Evolutionary conservation across 2,329 filamentous ascomycete species (phyloP).

Genomic region (Hypocrella siamensis): DNA sequence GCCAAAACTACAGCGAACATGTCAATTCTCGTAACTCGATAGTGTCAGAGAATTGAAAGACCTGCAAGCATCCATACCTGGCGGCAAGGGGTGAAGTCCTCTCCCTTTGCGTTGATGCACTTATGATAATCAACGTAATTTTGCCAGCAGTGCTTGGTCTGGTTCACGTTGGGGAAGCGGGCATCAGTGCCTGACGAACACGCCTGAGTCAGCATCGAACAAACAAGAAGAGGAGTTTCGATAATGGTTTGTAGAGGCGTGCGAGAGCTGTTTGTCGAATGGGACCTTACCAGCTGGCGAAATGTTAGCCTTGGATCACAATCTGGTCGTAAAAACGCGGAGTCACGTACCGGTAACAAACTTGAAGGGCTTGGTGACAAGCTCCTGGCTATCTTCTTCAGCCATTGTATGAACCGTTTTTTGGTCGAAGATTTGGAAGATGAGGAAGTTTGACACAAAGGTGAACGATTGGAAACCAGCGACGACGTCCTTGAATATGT

Average conservation of each 20-base stretch:
- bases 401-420: conserved; percentile 54
- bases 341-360: conserved; percentile 84
- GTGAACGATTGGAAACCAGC: conserved; percentile 12
- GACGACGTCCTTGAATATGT: conserved; percentile 18
- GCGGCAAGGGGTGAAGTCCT: conserved; percentile 93
- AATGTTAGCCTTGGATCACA: conserved; percentile 24
- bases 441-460: conserved; percentile 1
- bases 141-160: conserved; percentile 99
- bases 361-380: conserved; percentile 98
- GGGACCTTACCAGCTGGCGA: conserved; percentile 27
- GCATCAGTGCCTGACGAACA: conserved; percentile 72
- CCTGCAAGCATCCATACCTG: conserved; percentile 46
- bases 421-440: conserved; percentile 13
- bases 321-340: conserved; percentile 22
- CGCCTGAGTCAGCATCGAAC: neutral
- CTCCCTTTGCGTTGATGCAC: conserved; percentile 95
- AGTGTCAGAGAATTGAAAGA: too few relatives aligned
- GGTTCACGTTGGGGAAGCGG: conserved; percentile 97
- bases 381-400: conserved; percentile 63
- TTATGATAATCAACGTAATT: conserved; percentile 99
- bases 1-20: conserved; percentile 63
- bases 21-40: conserved; percentile 7
- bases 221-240: neutral
- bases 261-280: conserved; percentile 5
- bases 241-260: conserved; percentile 10